These are phyloP conservation scores for Aphanomyces euteiches DNA, from an alignment of 352 stramenopile species.

Conservation along the genomic window DNA sequence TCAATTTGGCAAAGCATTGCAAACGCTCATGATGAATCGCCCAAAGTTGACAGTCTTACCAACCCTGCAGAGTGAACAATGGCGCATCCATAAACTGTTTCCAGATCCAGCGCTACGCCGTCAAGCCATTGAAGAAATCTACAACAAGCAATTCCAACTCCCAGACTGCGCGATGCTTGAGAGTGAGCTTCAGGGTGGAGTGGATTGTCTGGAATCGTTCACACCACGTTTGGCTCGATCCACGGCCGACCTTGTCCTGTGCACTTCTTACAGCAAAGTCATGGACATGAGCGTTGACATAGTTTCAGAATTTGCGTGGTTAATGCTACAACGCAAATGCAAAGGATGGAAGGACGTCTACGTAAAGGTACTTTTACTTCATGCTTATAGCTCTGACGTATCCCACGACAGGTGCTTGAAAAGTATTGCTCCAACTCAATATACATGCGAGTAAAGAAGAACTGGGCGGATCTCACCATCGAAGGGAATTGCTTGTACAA, in stretches of 20 bases:
- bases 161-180: slow-evolving; percentile 10
- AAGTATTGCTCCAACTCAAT: too few species aligned
- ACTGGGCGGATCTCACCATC: too few species aligned
- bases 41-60: slow-evolving; percentile 21
- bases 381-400: neutral
- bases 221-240: neutral
- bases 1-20: slow-evolving; percentile 24
- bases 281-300: neutral
- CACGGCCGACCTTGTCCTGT: slow-evolving; percentile 9
- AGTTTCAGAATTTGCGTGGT: slow-evolving; percentile 17
- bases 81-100: slow-evolving; percentile 7
- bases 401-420: too few species aligned
- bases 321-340: too few species aligned
- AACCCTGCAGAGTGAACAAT: slow-evolving; percentile 20
- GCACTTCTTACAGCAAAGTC: slow-evolving; percentile 3
- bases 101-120: slow-evolving; percentile 14
- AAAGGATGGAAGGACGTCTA: too few species aligned
- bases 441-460: too few species aligned
- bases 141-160: slow-evolving; percentile 6
- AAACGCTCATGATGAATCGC: slow-evolving; percentile 24
- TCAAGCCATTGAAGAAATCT: slow-evolving; percentile 15
- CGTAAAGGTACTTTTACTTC: neutral
- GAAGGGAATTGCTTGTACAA: too few species aligned
- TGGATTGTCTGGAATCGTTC: slow-evolving; percentile 11
- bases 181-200: neutral